phyloP scores from a whole-genome alignment of 176 grass and related monocot genomes.

The Sorghum bicolor region DNA sequence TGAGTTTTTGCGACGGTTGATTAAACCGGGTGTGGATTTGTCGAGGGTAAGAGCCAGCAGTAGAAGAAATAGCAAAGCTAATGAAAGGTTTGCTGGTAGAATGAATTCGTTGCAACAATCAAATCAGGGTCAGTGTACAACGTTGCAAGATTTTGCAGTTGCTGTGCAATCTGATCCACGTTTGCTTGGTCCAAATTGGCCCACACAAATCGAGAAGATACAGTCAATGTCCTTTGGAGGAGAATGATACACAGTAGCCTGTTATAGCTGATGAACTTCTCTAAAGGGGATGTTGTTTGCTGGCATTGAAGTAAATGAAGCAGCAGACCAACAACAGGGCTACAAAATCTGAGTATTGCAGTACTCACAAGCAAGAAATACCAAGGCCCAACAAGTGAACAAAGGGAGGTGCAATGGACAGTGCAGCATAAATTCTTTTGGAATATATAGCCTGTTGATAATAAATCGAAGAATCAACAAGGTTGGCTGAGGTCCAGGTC shows the following conservation, averaged over 20 bases:
- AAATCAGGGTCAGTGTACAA: conserved; percentile 23
- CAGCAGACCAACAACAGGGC: not conserved
- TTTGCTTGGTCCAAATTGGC: conserved; percentile 61
- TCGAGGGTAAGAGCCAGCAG: conserved; percentile 39
- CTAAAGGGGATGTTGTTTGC: not conserved
- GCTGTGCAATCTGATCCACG: conserved; percentile 52
- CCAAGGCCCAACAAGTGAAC: conserved; percentile 2
- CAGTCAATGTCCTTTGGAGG: conserved; percentile 25
- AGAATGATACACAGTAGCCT: not conserved
- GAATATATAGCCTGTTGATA: not conserved
- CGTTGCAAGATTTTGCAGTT: conserved; percentile 49
- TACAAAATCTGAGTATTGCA: not conserved
- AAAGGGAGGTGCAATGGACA: not conserved
- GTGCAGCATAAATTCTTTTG: conserved; percentile 1
- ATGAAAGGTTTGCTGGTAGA: conserved; percentile 25
- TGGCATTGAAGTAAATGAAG: conserved; percentile 21
- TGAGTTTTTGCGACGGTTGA: conserved; percentile 61
- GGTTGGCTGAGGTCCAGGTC: conserved; percentile 5
- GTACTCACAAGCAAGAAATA: not conserved
- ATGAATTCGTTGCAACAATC: conserved; percentile 18
- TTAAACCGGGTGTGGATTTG: conserved; percentile 61
- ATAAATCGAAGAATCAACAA: not conserved
- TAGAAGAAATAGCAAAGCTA: conserved; percentile 29
- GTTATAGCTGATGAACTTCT: conserved; percentile 2
- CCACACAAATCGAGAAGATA: conserved; percentile 58